phyloP scores from a whole-genome alignment of 768 basidiomycete species.

The Lentinus brumalis region DNA sequence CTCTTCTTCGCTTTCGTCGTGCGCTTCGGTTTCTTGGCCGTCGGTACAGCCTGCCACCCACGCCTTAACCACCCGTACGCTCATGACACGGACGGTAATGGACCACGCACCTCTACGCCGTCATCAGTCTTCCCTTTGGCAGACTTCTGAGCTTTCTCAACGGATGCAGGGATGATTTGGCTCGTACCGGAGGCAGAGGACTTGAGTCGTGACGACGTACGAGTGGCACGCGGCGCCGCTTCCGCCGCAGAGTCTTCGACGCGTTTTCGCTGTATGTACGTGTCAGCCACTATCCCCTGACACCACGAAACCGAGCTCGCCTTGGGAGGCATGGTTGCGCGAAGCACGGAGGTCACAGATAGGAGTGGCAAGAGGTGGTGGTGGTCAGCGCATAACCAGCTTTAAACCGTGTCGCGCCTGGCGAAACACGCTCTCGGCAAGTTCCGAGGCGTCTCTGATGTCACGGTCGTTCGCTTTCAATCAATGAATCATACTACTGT shows the following conservation, averaged over 20 bases:
- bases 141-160: background rate
- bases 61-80: background rate
- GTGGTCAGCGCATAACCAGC: background rate
- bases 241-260: slow-evolving; percentile 23
- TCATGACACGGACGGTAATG: no score
- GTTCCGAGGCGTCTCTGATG: background rate
- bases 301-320: slow-evolving; percentile 11
- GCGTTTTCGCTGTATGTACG: slow-evolving; percentile 57
- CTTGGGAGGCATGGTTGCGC: slow-evolving; percentile 27
- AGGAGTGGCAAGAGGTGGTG: background rate
- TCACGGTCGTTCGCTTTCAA: no score
- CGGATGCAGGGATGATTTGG: background rate
- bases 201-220: slow-evolving; percentile 25
- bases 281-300: background rate
- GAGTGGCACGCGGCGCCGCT: slow-evolving; percentile 20
- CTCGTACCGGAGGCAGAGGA: background rate
- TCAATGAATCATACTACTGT: no score
- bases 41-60: slow-evolving; percentile 9
- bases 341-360: background rate
- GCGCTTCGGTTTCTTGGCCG: slow-evolving; percentile 24
- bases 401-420: background rate
- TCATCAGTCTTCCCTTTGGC: background rate
- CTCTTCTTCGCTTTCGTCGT: slow-evolving; percentile 13
- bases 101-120: slow-evolving; percentile 8
- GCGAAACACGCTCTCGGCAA: slow-evolving; percentile 3